A percentile compares a stretch with the other conserved stretches of the same genome.
Evolutionary conservation across 2,329 filamentous ascomycete genomes (phyloP).

Genomic region (Raffaelea deltoideospora): DNA sequence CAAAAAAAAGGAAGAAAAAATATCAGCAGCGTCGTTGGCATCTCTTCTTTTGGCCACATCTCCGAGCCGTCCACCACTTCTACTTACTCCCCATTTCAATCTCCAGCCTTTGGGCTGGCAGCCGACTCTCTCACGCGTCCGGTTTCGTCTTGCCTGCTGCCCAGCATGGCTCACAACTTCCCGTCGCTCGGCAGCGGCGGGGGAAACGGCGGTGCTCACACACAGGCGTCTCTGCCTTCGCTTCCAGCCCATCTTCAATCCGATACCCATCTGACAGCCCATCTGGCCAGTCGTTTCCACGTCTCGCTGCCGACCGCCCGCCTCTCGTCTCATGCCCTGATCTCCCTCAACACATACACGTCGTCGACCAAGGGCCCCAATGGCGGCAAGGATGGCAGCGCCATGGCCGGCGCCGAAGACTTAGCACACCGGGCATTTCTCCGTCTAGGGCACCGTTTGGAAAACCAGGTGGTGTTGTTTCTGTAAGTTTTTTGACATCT

Average conservation of each 20-base stretch:
- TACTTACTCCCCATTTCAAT: not conserved
- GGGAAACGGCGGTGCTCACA: slow-evolving; percentile 48
- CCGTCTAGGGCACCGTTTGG: slow-evolving; percentile 70
- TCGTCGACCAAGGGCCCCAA: slow-evolving; percentile 76
- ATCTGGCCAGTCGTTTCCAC: slow-evolving; percentile 82
- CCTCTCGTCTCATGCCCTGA: slow-evolving; percentile 80
- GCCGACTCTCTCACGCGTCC: too few relatives aligned
- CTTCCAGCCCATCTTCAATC: slow-evolving; percentile 67
- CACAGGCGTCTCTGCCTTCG: slow-evolving; percentile 73
- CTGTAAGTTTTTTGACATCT: slow-evolving; percentile 47
- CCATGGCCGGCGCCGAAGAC: slow-evolving; percentile 84
- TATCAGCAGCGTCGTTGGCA: not conserved
- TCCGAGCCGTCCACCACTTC: not conserved
- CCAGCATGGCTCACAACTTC: slow-evolving; percentile 46
- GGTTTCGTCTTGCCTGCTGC: slow-evolving; percentile 9
- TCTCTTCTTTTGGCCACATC: not conserved
- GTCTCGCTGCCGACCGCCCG: slow-evolving; percentile 75
- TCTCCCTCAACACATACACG: slow-evolving; percentile 89
- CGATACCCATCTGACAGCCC: slow-evolving; percentile 55
- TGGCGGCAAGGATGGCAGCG: slow-evolving; percentile 82
- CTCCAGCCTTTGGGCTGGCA: slow-evolving; percentile 1
- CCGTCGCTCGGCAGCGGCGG: slow-evolving; percentile 26
- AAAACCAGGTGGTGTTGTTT: slow-evolving; percentile 88
- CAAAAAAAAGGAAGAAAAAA: not conserved
- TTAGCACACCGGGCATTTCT: slow-evolving; percentile 76